Evolutionary conservation across 345 rosid genomes (phyloP).

Genomic region (Adansonia digitata): DNA sequence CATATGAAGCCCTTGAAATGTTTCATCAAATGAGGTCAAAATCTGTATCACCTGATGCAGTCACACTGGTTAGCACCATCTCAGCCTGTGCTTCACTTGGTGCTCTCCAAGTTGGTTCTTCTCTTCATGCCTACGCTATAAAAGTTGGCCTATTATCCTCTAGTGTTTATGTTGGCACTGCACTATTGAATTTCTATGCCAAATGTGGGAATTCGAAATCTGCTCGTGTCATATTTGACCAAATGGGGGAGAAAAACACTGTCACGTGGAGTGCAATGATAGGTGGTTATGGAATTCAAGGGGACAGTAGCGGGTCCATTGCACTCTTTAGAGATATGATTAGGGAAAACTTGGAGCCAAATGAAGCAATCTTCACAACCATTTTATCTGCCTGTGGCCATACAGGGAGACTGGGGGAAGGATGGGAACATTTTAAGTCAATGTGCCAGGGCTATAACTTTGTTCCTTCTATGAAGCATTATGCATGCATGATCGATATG

Average conservation of each 20-base stretch:
- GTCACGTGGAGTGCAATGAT: conserved; percentile 89
- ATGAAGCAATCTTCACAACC: conserved; percentile 64
- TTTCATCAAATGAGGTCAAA: conserved; percentile 54
- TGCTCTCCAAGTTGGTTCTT: conserved; percentile 49
- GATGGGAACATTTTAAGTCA: conserved; percentile 53
- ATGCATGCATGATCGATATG: conserved; percentile 76
- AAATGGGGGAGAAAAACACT: conserved; percentile 50
- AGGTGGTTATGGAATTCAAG: conserved; percentile 71
- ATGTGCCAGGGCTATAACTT: conserved; percentile 61
- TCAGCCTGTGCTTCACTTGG: conserved; percentile 72
- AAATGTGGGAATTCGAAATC: conserved; percentile 70
- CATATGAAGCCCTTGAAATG: conserved; percentile 43
- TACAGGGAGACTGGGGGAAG: conserved; percentile 73
- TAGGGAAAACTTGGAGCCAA: conserved; percentile 47
- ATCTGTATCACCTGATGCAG: conserved; percentile 63
- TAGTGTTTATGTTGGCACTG: conserved; percentile 68
- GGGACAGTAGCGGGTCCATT: conserved; percentile 44
- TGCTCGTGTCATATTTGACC: conserved; percentile 56
- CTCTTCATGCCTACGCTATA: conserved; percentile 58
- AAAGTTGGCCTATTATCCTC: conserved; percentile 48
- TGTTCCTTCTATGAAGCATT: conserved; percentile 69
- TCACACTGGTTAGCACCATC: conserved; percentile 60
- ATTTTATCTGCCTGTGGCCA: conserved; percentile 77
- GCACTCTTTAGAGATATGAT: conserved; percentile 57
- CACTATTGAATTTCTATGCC: conserved; percentile 73